Base-by-base conservation (phyloP, 2,329 filamentous ascomycete species). In the Ophiostoma himal-ulmi region DNA sequence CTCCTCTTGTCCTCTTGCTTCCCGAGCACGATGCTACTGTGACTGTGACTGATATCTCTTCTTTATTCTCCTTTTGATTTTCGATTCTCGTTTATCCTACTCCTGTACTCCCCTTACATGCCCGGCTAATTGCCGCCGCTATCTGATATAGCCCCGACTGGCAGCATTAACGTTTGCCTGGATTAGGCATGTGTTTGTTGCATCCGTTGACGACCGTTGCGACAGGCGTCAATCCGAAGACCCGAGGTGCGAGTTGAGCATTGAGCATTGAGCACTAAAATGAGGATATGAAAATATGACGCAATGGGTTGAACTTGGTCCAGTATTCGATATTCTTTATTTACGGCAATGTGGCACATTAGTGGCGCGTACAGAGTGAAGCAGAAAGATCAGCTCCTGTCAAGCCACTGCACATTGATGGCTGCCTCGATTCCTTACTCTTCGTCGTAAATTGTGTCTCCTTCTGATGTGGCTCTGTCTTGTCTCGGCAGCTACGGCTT, bases 11-110 rank as follows among this genome's bases (percentile, higher is more conserved):
- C 44, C 52, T 57, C 8, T 57, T 57, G 52, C 52, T 26, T 57
- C 52, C 52, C 52, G 22, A 26, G 52, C 52, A 57, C 52, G 52
- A 57, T 57, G 52, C 52, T 26, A 57, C 52, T 26, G 52, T 57
- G 52, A 57, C n/a, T 57, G 52, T 57, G 52, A 26, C 52, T 5
- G 52, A 11, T 17, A 26, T 26, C n/a, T 57, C 52, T 57, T 26
- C 52, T 57, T 48, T 26, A 57, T 26, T 57, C 52, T 26, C 17
- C 44, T 48, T 20, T 20, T 6, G 44, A 48, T 48, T 17, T 20
- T 20, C 0, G 44, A 48, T 48, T 17, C 7, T 48, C 20, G 5
- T 6, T 48, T 48, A 17, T 44, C 41, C 2, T 44, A 44, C 13
- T 44, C 41, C 14, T 14, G 2, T 20, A 6, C 41, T 48, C 17